Conservation (phyloP, 495 filamentous ascomycete genomes). For the Entonaema liquescens region DNA sequence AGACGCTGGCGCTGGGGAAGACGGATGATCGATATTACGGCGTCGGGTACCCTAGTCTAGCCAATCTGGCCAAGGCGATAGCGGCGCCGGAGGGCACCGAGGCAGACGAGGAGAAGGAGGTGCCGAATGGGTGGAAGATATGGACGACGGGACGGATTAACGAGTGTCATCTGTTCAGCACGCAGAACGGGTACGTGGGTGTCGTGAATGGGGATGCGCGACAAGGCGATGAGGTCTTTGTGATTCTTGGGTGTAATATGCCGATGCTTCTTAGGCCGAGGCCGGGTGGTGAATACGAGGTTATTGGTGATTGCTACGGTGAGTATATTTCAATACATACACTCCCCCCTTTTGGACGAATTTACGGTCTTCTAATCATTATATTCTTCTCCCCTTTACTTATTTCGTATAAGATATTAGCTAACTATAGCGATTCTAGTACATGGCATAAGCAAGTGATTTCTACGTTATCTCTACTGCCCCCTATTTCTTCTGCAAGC, state of each 20-base stretch:
- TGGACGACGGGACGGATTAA: not conserved
- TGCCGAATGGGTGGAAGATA: not conserved
- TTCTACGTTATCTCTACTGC: not conserved
- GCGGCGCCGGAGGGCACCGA: not conserved
- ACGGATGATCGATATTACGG: not conserved
- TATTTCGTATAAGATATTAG: not conserved
- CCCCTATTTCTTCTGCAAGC: not conserved
- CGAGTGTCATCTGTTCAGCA: conserved; percentile 3
- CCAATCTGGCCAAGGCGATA: not conserved
- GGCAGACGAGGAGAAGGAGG: not conserved
- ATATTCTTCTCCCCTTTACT: not conserved
- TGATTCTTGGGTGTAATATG: conserved; percentile 20
- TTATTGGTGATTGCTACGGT: conserved; percentile 36
- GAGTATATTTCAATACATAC: not conserved
- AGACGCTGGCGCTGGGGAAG: conserved; percentile 5
- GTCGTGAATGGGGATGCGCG: conserved; percentile 6
- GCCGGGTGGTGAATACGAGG: conserved; percentile 10
- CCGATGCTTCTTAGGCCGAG: conserved; percentile 26
- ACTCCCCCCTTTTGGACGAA: no score
- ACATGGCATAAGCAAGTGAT: conserved; percentile 25
- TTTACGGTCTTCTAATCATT: not conserved
- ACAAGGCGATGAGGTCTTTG: conserved; percentile 22
- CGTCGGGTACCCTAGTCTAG: not conserved
- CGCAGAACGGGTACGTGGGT: conserved; percentile 19
- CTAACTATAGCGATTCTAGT: conserved; percentile 10